These are phyloP conservation scores for Cyberlindnera mrakii DNA, from an alignment of 805 yeast species.

Conservation along the genomic window DNA sequence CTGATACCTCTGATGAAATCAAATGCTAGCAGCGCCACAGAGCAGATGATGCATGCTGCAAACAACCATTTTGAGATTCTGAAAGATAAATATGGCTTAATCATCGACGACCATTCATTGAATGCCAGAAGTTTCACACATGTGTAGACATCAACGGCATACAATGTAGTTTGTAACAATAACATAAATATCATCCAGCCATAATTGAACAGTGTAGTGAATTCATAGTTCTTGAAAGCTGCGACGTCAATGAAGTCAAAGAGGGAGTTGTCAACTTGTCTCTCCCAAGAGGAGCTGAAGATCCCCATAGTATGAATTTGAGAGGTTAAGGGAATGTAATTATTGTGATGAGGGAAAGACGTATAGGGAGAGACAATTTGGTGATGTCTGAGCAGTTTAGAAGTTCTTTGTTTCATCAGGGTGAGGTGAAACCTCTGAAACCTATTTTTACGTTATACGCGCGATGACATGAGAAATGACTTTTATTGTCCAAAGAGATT, in stretches of 20 bases:
- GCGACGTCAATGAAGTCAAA: slow-evolving; percentile 44
- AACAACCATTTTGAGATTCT: slow-evolving; percentile 64
- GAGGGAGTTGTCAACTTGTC: slow-evolving; percentile 31
- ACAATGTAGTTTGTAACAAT: slow-evolving; percentile 46
- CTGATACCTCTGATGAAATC: slow-evolving; percentile 53
- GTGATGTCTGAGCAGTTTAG: not conserved
- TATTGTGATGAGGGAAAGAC: not conserved
- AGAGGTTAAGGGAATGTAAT: too few relatives aligned
- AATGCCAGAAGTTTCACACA: slow-evolving; percentile 68
- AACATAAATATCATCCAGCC: slow-evolving; percentile 28
- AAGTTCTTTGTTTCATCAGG: too few relatives aligned
- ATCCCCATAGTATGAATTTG: slow-evolving; percentile 15
- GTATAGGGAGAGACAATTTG: not conserved
- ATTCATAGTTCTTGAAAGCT: slow-evolving; percentile 38
- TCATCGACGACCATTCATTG: slow-evolving; percentile 57
- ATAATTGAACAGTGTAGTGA: slow-evolving; percentile 40
- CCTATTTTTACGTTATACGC: too few relatives aligned
- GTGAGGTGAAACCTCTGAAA: too few relatives aligned
- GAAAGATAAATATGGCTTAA: slow-evolving; percentile 43
- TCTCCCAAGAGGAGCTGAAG: slow-evolving; percentile 27
- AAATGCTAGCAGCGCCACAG: slow-evolving; percentile 51
- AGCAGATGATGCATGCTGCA: slow-evolving; percentile 72
- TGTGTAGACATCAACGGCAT: slow-evolving; percentile 72
- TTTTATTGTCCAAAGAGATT: too few relatives aligned
- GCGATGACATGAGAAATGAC: too few relatives aligned